Evolutionary conservation across 2,329 filamentous ascomycete species (phyloP).

Genomic region (Epichloe hybrida): DNA sequence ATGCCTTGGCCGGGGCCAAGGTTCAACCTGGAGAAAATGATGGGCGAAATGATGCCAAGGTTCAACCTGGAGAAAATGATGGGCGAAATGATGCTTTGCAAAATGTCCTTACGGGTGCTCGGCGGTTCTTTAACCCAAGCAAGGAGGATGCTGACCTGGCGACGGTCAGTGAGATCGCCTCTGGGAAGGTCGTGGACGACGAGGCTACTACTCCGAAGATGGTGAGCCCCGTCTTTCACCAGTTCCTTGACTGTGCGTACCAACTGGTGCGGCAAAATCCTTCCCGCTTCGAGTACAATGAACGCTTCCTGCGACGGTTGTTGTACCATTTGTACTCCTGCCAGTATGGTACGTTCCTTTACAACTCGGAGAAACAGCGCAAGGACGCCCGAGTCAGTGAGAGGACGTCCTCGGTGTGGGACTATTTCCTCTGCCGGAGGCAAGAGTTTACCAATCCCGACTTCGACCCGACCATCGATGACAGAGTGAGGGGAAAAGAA

Average conservation of each 20-base stretch:
- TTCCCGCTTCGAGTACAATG: slow-evolving; percentile 88
- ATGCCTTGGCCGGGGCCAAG: slow-evolving; percentile 52
- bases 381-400: slow-evolving; percentile 54
- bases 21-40: slow-evolving; percentile 50
- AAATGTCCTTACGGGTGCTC: slow-evolving; percentile 74
- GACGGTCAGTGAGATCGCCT: slow-evolving; percentile 26
- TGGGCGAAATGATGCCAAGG: slow-evolving; percentile 44
- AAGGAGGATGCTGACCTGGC: slow-evolving; percentile 49
- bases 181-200: slow-evolving; percentile 29
- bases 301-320: slow-evolving; percentile 76
- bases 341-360: slow-evolving; percentile 93
- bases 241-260: slow-evolving; percentile 90
- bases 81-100: slow-evolving; percentile 64
- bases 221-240: slow-evolving; percentile 91
- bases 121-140: slow-evolving; percentile 74
- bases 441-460: slow-evolving; percentile 71
- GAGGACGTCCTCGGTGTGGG: slow-evolving; percentile 80
- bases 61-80: slow-evolving; percentile 49
- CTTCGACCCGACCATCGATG: slow-evolving; percentile 64
- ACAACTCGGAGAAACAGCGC: slow-evolving; percentile 86
- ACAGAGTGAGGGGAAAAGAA: slow-evolving; percentile 66
- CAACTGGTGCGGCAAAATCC: slow-evolving; percentile 79
- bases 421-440: slow-evolving; percentile 76
- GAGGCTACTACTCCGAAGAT: slow-evolving; percentile 75
- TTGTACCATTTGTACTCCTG: slow-evolving; percentile 92